phyloP scores from a whole-genome alignment of 2,329 filamentous ascomycete species.

The Cladosporium sp. region DNA sequence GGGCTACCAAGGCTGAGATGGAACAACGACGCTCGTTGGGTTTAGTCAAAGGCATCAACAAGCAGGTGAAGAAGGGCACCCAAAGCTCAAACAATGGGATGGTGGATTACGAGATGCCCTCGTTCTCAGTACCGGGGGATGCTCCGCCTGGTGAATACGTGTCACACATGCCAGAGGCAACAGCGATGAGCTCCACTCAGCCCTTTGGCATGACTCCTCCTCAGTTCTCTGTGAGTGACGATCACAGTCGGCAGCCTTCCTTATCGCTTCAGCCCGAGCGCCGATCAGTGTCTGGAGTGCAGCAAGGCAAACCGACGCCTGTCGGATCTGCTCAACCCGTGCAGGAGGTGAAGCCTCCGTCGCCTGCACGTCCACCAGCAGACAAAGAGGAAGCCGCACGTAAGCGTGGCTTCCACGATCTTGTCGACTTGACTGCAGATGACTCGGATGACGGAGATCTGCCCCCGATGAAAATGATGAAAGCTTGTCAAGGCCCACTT shows the following conservation, averaged over 20 bases:
- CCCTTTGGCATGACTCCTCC: background rate
- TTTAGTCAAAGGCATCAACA: background rate
- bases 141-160: slow-evolving; percentile 17
- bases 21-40: background rate
- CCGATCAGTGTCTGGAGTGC: background rate
- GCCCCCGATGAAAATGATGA: slow-evolving; percentile 39
- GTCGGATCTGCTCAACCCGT: slow-evolving; percentile 23
- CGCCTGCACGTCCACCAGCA: slow-evolving; percentile 36
- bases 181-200: background rate
- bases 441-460: slow-evolving; percentile 49
- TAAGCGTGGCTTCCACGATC: slow-evolving; percentile 55
- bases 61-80: background rate
- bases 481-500: slow-evolving; percentile 19
- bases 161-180: background rate
- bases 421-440: slow-evolving; percentile 52
- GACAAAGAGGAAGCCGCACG: slow-evolving; percentile 58
- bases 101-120: slow-evolving; percentile 31
- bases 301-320: slow-evolving; percentile 5
- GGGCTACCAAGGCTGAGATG: slow-evolving; percentile 14
- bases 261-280: slow-evolving; percentile 1
- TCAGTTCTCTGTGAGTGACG: background rate
- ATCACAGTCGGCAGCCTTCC: slow-evolving; percentile 8
- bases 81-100: slow-evolving; percentile 19
- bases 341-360: slow-evolving; percentile 27
- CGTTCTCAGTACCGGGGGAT: slow-evolving; percentile 30